These are phyloP conservation scores for Forsythia suspensa DNA, from an alignment of 257 asterid species.

Conservation along the genomic window DNA sequence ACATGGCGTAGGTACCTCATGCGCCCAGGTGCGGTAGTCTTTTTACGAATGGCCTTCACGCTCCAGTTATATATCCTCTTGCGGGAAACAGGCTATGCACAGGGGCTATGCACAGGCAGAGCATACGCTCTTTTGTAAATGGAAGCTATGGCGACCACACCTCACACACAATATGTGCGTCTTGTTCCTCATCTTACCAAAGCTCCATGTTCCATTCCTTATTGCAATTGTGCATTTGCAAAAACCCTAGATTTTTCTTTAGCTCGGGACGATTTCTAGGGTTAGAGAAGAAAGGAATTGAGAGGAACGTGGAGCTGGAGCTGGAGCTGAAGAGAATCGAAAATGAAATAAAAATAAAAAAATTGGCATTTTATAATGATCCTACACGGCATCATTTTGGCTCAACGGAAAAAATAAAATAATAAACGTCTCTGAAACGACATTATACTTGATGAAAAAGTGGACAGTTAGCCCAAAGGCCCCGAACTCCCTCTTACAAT, in stretches of 20 bases:
- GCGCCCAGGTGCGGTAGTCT: slow-evolving; percentile 45
- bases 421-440: too few species aligned
- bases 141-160: slow-evolving; percentile 61
- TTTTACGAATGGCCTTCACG: slow-evolving; percentile 42
- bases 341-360: too few species aligned
- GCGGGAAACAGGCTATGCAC: slow-evolving; percentile 62
- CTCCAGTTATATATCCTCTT: slow-evolving; percentile 50
- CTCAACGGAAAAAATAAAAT: too few species aligned
- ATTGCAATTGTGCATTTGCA: slow-evolving; percentile 19
- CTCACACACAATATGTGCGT: slow-evolving; percentile 60
- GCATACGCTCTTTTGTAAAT: slow-evolving; percentile 63
- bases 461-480: too few species aligned
- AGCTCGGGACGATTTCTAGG: neutral
- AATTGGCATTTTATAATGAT: too few species aligned
- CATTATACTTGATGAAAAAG: too few species aligned
- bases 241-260: slow-evolving; percentile 28
- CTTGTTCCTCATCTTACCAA: slow-evolving; percentile 62
- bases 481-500: too few species aligned
- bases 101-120: slow-evolving; percentile 64
- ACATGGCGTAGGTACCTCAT: slow-evolving; percentile 44
- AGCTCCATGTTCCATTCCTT: slow-evolving; percentile 69
- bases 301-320: too few species aligned
- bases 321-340: too few species aligned
- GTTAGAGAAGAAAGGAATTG: too few species aligned
- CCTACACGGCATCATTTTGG: too few species aligned